These are phyloP conservation scores for Goffeauzyma gilvescens DNA, from an alignment of 768 basidiomycete species.

Conservation along the genomic window DNA sequence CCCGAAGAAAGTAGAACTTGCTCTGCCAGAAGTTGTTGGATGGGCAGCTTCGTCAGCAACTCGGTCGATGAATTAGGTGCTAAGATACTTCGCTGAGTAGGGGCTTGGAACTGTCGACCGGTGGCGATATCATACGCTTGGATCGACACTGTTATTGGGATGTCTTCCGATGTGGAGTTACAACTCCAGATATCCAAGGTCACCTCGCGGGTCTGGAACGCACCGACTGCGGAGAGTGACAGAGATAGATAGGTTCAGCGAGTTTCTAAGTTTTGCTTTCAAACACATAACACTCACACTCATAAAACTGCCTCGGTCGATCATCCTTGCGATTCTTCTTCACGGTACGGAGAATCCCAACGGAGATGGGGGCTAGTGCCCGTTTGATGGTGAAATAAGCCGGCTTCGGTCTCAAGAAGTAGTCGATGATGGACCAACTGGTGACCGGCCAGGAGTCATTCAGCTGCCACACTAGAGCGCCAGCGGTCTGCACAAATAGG, in stretches of 20 bases:
- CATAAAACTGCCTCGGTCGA: constrained; percentile 7
- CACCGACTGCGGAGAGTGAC: not conserved
- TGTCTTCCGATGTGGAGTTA: not conserved
- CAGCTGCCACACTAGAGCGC: constrained; percentile 17
- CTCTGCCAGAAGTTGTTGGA: too few relatives aligned
- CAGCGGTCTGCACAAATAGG: constrained; percentile 8
- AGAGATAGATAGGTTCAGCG: not conserved
- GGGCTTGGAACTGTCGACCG: not conserved
- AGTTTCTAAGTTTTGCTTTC: not conserved
- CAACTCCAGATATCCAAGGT: constrained; percentile 5
- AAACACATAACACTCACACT: not conserved
- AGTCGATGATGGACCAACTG: constrained; percentile 14
- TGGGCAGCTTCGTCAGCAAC: too few relatives aligned
- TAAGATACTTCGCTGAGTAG: not conserved
- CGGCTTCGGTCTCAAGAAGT: constrained; percentile 15
- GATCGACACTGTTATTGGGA: not conserved
- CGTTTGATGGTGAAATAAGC: constrained; percentile 14
- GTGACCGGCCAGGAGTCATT: constrained; percentile 13
- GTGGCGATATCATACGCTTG: constrained; percentile 1
- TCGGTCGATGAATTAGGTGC: constrained; percentile 14
- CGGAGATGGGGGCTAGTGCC: constrained; percentile 7
- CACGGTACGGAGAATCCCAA: constrained; percentile 2
- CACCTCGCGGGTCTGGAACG: constrained; percentile 1
- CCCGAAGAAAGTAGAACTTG: too few relatives aligned
- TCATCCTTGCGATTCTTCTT: constrained; percentile 5